Evolutionary conservation across 2,329 filamentous ascomycete species (phyloP).

Genomic region (Dothistroma septosporum): DNA sequence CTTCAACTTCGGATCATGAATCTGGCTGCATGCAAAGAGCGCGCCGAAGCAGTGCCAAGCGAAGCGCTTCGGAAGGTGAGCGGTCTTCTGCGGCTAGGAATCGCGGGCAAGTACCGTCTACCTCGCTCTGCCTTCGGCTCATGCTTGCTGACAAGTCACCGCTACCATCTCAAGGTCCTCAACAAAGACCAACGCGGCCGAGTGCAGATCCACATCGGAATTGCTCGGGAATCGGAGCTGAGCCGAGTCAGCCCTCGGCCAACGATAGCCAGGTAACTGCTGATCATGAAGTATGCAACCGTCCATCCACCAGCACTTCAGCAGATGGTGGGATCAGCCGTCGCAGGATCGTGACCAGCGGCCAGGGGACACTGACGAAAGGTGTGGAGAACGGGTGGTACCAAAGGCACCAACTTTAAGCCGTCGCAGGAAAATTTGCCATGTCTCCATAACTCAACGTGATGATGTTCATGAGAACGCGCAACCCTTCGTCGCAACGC

Average conservation of each 20-base stretch:
- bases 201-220: neutral
- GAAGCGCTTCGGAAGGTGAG: neutral
- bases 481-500: neutral
- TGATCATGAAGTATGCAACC: neutral
- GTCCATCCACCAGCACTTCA: neutral
- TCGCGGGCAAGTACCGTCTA: neutral
- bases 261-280: neutral
- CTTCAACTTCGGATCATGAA: neutral
- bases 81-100: neutral
- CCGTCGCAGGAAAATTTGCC: neutral
- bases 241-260: neutral
- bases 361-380: neutral
- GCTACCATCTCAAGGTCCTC: neutral
- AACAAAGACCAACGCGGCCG: neutral
- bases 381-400: neutral
- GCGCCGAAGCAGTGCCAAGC: neutral
- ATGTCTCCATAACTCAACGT: neutral
- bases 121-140: neutral
- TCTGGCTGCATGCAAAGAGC: neutral
- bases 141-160: neutral
- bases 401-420: neutral
- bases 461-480: neutral
- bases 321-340: neutral
- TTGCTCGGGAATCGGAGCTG: neutral
- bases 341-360: neutral